phyloP scores from a whole-genome alignment of 768 basidiomycete species.

The Cystoderma amianthinum region DNA sequence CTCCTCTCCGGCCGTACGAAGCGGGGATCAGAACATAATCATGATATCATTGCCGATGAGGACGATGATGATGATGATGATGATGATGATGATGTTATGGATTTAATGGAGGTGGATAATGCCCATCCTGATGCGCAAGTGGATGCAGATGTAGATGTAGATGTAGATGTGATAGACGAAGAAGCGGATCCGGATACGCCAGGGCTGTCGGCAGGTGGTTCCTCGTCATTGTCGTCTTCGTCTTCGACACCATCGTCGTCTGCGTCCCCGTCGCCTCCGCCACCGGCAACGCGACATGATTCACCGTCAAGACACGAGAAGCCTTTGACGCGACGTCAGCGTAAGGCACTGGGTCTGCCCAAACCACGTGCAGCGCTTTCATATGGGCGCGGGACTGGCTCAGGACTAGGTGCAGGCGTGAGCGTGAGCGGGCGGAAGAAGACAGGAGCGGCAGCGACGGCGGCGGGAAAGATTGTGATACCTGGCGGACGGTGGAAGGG shows the following conservation, averaged over 20 bases:
- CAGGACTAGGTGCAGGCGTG: constrained; percentile 4
- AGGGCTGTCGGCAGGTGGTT: not conserved
- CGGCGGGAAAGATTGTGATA: constrained; percentile 55
- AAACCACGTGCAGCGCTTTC: constrained; percentile 31
- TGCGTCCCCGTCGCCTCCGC: constrained; percentile 15
- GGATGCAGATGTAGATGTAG: constrained; percentile 3
- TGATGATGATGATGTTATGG: constrained; percentile 2
- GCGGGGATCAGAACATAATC: not conserved
- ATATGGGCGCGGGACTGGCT: constrained; percentile 10
- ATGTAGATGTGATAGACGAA: constrained; percentile 7
- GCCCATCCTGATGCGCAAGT: not conserved
- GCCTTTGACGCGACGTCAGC: constrained; percentile 50
- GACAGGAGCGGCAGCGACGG: constrained; percentile 16
- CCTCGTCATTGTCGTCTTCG: constrained; percentile 8
- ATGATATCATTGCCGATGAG: not conserved
- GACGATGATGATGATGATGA: constrained; percentile 5
- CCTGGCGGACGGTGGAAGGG: constrained; percentile 43
- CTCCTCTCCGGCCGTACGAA: not conserved
- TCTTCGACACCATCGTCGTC: constrained; percentile 10
- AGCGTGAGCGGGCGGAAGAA: not conserved
- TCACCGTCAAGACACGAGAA: constrained; percentile 11
- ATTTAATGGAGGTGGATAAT: not conserved
- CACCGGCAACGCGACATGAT: constrained; percentile 5
- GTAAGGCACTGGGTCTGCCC: constrained; percentile 51
- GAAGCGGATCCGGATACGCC: constrained; percentile 10